A percentile compares a stretch with the other conserved stretches of the same genome.
These are phyloP conservation scores for Bruguiera hainesii DNA, from an alignment of 441 rosid species.

Conservation along the genomic window DNA sequence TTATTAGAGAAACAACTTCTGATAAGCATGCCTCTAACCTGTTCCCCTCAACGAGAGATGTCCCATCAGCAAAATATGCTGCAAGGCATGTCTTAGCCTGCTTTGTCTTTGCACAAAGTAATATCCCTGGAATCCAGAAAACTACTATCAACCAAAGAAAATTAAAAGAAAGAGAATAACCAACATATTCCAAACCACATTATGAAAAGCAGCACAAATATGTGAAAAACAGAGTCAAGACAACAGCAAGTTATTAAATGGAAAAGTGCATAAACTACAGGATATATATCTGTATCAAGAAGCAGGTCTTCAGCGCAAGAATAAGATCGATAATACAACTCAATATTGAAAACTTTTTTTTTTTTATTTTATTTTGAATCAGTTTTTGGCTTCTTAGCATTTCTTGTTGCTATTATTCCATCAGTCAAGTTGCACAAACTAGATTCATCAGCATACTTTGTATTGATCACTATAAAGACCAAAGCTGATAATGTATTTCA, in stretches of 20 bases:
- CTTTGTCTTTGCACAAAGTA: slow-evolving; percentile 93
- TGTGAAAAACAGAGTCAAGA: not conserved
- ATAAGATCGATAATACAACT: no score
- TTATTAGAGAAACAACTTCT: slow-evolving; percentile 5
- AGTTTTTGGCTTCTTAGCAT: no score
- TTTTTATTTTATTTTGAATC: no score
- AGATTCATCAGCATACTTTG: not conserved
- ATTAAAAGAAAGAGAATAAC: not conserved
- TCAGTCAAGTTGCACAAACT: no score
- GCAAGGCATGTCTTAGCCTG: slow-evolving; percentile 50
- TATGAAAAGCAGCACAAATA: not conserved
- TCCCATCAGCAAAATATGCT: slow-evolving; percentile 62
- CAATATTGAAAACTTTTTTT: no score
- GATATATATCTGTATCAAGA: not conserved
- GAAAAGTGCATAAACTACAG: not conserved
- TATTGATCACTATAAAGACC: not conserved
- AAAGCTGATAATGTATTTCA: not conserved
- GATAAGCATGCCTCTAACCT: slow-evolving; percentile 34
- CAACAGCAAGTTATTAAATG: not conserved
- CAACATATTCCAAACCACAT: not conserved
- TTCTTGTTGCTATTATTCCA: no score
- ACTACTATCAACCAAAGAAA: slow-evolving; percentile 9
- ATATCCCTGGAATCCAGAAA: slow-evolving; percentile 52
- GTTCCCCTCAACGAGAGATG: slow-evolving; percentile 40
- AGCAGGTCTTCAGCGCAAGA: no score